Evolutionary conservation across 1,284 basidiomycete species (phyloP).

Genomic region (Sanghuangporus weigelae): DNA sequence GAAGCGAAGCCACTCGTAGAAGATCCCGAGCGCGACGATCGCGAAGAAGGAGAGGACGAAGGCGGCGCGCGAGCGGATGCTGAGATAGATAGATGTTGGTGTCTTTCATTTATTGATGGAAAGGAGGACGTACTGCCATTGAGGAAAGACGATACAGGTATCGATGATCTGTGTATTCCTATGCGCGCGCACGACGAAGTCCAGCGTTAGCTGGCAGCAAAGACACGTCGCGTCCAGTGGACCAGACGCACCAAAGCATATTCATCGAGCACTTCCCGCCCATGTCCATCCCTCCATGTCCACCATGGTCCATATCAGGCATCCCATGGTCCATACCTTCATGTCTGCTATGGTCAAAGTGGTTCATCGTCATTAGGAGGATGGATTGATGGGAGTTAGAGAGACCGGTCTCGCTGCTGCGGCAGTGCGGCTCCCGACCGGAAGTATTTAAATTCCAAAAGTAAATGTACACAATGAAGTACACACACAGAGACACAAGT

Average conservation of each 20-base stretch:
- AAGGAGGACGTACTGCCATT: conserved; percentile 37
- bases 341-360: conserved; percentile 40
- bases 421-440: background rate
- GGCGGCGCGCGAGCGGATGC: conserved; percentile 49
- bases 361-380: conserved; percentile 3
- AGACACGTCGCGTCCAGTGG: background rate
- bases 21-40: conserved; percentile 59
- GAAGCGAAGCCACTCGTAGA: conserved; percentile 69
- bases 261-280: conserved; percentile 52
- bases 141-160: conserved; percentile 69
- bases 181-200: background rate
- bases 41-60: conserved; percentile 60
- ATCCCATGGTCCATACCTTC: conserved; percentile 33
- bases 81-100: background rate
- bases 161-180: conserved; percentile 73
- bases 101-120: background rate
- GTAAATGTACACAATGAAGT: background rate
- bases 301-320: conserved; percentile 33
- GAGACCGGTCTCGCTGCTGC: background rate
- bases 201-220: background rate
- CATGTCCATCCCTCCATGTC: conserved; percentile 44
- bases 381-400: background rate
- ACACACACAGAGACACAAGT: background rate
- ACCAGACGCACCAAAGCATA: conserved; percentile 58
- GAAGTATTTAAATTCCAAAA: background rate